Evolutionary conservation across 1,284 basidiomycete genomes (phyloP), one percentile per base, ranked within the genome.

Genomic region (Exobasidium cylindrosporum): DNA sequence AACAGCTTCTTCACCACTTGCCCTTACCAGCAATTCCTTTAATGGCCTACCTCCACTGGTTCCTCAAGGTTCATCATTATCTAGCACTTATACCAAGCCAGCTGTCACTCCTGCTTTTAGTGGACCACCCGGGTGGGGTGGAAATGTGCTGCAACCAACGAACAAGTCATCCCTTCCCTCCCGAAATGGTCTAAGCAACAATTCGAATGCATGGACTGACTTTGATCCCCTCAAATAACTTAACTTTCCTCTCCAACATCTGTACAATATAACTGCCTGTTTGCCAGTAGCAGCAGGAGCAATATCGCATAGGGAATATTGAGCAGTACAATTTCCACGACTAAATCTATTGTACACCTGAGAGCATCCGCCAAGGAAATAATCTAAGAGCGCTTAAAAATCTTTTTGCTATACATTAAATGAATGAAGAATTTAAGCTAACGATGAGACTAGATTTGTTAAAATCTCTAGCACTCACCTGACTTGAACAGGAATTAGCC

Each of bases 221-320:
- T 73, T 73, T 40, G 72, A 73, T 54, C 72, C 72, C 10, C 68
- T 73, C 7, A 47, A 47, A 10, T 47, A 24, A 40, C n/a, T n/a
- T n/a, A n/a, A n/a, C n/a, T n/a, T n/a, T n/a, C n/a, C n/a, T n/a
- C n/a, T n/a, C n/a, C n/a, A n/a, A n/a, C n/a, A n/a, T n/a, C n/a
- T n/a, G n/a, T n/a, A n/a, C n/a, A n/a, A n/a, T n/a, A n/a, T n/a
- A n/a, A n/a, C n/a, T n/a, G n/a, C n/a, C n/a, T n/a, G n/a, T n/a
- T n/a, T n/a, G n/a, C n/a, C n/a, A n/a, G n/a, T n/a, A n/a, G n/a
- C n/a, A n/a, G n/a, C n/a, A n/a, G n/a, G n/a, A n/a, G n/a, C n/a
- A n/a, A n/a, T n/a, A n/a, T n/a, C n/a, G n/a, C n/a, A n/a, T n/a
- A n/a, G n/a, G n/a, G n/a, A n/a, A n/a, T n/a, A n/a, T n/a, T n/a